A percentile compares a stretch with the other conserved stretches of the same genome.
phyloP scores from a whole-genome alignment of 2,329 filamentous ascomycete species.

The Fusarium xylarioides region DNA sequence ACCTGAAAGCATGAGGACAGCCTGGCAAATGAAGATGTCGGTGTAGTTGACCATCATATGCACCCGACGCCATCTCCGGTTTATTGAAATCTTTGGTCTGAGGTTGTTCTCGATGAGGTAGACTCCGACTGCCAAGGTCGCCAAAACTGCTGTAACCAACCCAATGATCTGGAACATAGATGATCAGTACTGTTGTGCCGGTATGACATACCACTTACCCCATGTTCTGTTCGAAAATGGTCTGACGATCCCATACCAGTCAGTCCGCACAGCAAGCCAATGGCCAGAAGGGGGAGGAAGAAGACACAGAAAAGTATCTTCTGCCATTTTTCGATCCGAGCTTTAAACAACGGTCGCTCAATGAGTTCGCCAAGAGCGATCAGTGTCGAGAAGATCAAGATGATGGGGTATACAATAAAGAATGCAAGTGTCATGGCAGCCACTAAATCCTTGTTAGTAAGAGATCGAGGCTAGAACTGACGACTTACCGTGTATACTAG shows the following conservation, averaged over 20 bases:
- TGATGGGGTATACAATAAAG: not conserved
- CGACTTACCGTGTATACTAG: not conserved
- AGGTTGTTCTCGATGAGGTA: not conserved
- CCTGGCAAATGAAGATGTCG: not conserved
- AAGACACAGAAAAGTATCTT: not conserved
- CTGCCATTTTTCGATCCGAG: not conserved
- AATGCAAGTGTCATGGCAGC: not conserved
- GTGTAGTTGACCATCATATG: not conserved
- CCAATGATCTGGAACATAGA: rapidly evolving
- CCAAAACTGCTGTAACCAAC: not conserved
- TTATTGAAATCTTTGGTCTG: not conserved
- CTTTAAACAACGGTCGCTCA: not conserved
- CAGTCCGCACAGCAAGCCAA: not conserved
- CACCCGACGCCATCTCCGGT: not conserved
- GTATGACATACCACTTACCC: not conserved
- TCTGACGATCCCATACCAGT: not conserved
- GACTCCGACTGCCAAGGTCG: not conserved
- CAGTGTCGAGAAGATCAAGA: not conserved
- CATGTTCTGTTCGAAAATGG: not conserved
- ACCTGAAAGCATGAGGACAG: not conserved
- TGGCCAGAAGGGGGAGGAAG: not conserved
- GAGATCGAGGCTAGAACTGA: not conserved
- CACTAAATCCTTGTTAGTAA: not conserved
- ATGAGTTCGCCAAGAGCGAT: not conserved
- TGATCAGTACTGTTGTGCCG: not conserved